These are phyloP conservation scores for Whalleya microplaca DNA, from an alignment of 2,329 filamentous ascomycete species.

Conservation along the genomic window DNA sequence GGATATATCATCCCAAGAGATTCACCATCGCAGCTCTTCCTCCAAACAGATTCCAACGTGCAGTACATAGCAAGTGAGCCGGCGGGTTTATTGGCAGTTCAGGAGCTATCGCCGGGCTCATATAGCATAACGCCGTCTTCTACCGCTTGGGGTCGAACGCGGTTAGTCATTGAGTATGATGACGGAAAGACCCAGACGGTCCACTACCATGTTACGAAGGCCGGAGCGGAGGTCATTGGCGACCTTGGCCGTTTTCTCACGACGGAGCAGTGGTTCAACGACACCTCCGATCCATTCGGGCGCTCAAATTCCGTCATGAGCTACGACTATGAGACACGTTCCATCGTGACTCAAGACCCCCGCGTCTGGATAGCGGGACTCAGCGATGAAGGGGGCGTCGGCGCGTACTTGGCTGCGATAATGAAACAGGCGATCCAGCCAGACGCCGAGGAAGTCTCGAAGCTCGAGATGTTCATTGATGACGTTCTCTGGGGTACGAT, in stretches of 20 bases:
- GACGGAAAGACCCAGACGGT: slow-evolving; percentile 55
- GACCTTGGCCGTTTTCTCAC: slow-evolving; percentile 58
- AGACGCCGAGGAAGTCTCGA: slow-evolving; percentile 49
- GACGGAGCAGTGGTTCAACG: slow-evolving; percentile 54
- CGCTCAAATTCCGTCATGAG: slow-evolving; percentile 59
- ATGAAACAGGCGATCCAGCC: slow-evolving; percentile 60
- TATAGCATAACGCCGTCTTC: slow-evolving; percentile 49
- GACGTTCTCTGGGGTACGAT: slow-evolving; percentile 54
- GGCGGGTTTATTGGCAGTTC: slow-evolving; percentile 41
- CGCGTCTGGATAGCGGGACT: slow-evolving; percentile 63
- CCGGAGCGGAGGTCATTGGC: slow-evolving; percentile 46
- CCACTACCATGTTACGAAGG: slow-evolving; percentile 59
- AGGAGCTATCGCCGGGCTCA: slow-evolving; percentile 30
- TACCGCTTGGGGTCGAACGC: slow-evolving; percentile 52
- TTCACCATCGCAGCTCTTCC: slow-evolving; percentile 48
- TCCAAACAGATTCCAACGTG: slow-evolving; percentile 47
- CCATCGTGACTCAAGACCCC: slow-evolving; percentile 49
- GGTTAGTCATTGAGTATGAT: slow-evolving; percentile 51
- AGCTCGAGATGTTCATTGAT: slow-evolving; percentile 58
- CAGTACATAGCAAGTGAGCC: slow-evolving; percentile 45
- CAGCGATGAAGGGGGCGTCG: slow-evolving; percentile 62
- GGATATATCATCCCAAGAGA: slow-evolving; percentile 58
- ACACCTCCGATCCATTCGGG: slow-evolving; percentile 56
- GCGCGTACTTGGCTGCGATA: slow-evolving; percentile 57
- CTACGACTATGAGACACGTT: slow-evolving; percentile 54